A percentile compares a stretch with the other conserved stretches of the same genome.
Evolutionary conservation across 352 stramenopile genomes (phyloP).

Genomic region (Phytopythium boreale): DNA sequence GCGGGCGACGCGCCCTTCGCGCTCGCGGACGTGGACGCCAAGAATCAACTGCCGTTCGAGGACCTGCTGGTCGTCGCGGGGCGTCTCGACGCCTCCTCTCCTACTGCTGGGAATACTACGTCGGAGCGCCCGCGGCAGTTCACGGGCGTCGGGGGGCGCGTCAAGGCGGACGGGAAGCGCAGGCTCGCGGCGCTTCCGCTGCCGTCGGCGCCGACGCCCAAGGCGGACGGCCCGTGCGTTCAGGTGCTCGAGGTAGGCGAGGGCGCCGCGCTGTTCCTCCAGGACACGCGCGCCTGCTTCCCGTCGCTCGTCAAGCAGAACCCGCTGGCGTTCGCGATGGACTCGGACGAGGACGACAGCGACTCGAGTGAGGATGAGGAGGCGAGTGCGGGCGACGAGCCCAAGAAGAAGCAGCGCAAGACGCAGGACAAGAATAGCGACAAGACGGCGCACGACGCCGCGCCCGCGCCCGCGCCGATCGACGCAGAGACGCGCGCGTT

Average conservation of each 20-base stretch:
- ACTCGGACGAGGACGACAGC: slow-evolving; percentile 35
- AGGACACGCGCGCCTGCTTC: slow-evolving; percentile 58
- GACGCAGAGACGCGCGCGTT: slow-evolving; percentile 19
- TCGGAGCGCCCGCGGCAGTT: slow-evolving; percentile 33
- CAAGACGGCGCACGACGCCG: background rate
- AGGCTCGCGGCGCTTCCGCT: slow-evolving; percentile 51
- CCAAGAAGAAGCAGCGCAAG: slow-evolving; percentile 22
- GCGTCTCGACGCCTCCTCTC: slow-evolving; percentile 9
- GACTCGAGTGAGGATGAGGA: slow-evolving; percentile 28
- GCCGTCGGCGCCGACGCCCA: background rate
- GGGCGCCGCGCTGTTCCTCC: slow-evolving; percentile 43
- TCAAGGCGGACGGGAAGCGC: slow-evolving; percentile 39
- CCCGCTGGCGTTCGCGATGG: slow-evolving; percentile 22
- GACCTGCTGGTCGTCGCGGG: slow-evolving; percentile 55
- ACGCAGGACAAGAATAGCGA: slow-evolving; percentile 12
- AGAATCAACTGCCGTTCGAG: slow-evolving; percentile 52
- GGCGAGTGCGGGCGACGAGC: slow-evolving; percentile 9
- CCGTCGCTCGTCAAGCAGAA: slow-evolving; percentile 59
- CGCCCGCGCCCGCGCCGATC: slow-evolving; percentile 3
- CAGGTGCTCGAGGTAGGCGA: slow-evolving; percentile 65
- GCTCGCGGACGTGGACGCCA: slow-evolving; percentile 36
- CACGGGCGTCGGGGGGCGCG: slow-evolving; percentile 53
- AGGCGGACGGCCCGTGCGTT: slow-evolving; percentile 8
- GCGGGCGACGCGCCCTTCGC: slow-evolving; percentile 15
- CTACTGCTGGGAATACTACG: background rate